Evolutionary conservation across 2,329 filamentous ascomycete species (phyloP), one percentile per base, ranked within the genome.

Genomic region (Akanthomyces muscarius): DNA sequence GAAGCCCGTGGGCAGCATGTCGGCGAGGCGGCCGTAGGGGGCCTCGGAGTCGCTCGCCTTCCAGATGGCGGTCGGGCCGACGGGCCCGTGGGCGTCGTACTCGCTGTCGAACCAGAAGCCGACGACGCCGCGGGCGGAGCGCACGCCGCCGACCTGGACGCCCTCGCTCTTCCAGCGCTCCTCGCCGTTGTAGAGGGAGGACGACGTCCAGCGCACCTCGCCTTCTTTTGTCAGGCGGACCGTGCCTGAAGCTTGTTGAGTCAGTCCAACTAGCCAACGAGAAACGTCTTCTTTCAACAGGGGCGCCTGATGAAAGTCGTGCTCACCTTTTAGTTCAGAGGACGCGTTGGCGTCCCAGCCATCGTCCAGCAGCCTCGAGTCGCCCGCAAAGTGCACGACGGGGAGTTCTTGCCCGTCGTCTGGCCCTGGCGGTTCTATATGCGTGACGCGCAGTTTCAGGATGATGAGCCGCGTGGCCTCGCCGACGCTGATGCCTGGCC

Each of bases 161-260:
- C 88, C 85, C 75, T 94, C 90, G 69, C 86, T 89, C n/a, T 85
- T 82, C 90, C 90, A 93, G 25, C 89, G 79, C 69, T 89, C 86
- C 66, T 90, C 81, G 54, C 88, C 86, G 67, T 81, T 76, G 66
- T 81, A 79, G 14, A 91, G 80, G 1, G 86, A 89, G 60, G 85
- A 84, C 0, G 85, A 88, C 2, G 87, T 90, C 90, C 90, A 93
- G 50, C 88, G 79, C 5, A 93, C 86, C 66, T 92, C 89, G 13
- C 89, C 89, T 66, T 90, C 82, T 13, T 80, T 80, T 0, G 89
- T 92, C 66, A 88, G 75, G 13, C 87, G 79, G 1, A 90, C 89
- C 0, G 76, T 81, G 2, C 89, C 86, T 83, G 70, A 41, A 41
- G 3, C 66, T 69, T 65, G 62, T 44, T 71, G 71, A 45, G 58